Percentiles rank a stretch among this genome's conserved stretches.
Evolutionary conservation across 306 rosid genomes (phyloP).

Genomic region (Inga leiocalycina): DNA sequence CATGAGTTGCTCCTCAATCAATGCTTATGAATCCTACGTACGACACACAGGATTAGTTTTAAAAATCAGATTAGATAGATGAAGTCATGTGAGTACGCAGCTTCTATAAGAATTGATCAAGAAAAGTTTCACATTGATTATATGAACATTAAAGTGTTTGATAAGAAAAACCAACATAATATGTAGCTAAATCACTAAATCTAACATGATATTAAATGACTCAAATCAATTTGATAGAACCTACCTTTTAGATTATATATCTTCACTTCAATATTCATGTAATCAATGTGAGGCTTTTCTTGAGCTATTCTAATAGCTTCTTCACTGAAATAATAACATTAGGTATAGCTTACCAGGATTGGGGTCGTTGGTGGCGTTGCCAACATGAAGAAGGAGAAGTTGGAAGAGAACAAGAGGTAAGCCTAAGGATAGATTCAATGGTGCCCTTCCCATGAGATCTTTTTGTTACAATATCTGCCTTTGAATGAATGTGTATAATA

Average conservation of each 20-base stretch:
- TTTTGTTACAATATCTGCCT: too few species aligned
- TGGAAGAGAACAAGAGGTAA: neutral
- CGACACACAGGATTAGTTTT: neutral
- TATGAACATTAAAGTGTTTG: too few species aligned
- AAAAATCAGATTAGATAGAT: neutral
- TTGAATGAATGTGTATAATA: too few species aligned
- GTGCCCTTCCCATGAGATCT: neutral
- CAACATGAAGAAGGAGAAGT: neutral
- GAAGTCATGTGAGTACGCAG: neutral
- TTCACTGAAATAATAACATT: neutral
- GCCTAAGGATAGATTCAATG: neutral
- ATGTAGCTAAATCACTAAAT: too few species aligned
- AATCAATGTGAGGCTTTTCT: too few species aligned
- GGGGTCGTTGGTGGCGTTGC: neutral
- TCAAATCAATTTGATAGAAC: too few species aligned
- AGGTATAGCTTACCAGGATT: neutral
- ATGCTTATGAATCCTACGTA: constrained; percentile 5
- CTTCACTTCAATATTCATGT: too few species aligned
- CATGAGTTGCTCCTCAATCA: neutral
- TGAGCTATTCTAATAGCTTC: neutral
- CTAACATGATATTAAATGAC: too few species aligned
- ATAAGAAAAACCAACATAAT: too few species aligned
- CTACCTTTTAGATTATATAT: too few species aligned
- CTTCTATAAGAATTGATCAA: too few species aligned
- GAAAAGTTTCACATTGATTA: too few species aligned